These are phyloP conservation scores for Botrytis squamosa DNA, from an alignment of 2,329 filamentous ascomycete species.

Conservation along the genomic window DNA sequence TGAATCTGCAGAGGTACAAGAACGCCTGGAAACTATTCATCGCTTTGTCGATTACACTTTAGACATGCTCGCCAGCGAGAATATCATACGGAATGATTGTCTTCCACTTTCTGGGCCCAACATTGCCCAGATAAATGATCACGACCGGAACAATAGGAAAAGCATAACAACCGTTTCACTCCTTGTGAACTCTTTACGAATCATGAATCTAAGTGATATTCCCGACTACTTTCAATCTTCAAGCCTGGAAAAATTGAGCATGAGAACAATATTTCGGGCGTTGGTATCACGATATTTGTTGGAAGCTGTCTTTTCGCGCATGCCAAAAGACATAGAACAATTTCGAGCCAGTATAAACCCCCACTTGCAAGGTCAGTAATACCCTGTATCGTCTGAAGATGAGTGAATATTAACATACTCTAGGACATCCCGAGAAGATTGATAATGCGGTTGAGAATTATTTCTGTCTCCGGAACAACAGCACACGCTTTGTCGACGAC, in stretches of 20 bases:
- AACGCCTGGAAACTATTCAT: background rate
- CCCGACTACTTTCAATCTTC: background rate
- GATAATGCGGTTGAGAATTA: background rate
- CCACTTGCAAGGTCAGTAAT: background rate
- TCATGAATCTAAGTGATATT: background rate
- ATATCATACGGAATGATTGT: background rate
- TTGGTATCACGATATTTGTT: background rate
- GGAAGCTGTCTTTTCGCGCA: background rate
- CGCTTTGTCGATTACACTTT: background rate
- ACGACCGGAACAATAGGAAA: background rate
- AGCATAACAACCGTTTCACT: background rate
- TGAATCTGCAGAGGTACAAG: background rate
- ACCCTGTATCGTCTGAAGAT: background rate
- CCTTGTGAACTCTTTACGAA: background rate
- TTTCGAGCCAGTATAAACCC: background rate
- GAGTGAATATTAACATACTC: background rate
- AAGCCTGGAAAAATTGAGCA: background rate
- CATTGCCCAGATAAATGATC: background rate
- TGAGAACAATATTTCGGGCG: background rate
- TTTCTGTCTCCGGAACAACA: background rate
- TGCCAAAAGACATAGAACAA: background rate
- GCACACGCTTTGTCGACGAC: background rate
- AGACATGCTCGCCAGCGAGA: background rate
- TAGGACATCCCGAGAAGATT: background rate
- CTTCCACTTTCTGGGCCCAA: background rate